These are phyloP conservation scores for Avicennia marina DNA, from an alignment of 257 asterid species.

Conservation along the genomic window DNA sequence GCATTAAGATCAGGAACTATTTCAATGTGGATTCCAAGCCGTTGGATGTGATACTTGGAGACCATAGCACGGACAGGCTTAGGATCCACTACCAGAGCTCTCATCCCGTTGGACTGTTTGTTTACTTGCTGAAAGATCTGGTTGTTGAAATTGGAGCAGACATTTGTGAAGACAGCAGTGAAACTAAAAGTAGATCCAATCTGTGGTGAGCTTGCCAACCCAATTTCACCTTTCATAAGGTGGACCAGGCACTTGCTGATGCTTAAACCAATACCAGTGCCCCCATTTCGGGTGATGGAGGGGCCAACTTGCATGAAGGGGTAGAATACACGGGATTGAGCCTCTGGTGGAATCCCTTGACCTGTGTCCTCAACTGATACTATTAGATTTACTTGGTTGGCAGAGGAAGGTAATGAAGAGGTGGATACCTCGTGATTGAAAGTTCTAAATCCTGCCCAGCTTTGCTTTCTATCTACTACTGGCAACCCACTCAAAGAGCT, in stretches of 20 bases:
- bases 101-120: slow-evolving; percentile 44
- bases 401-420: slow-evolving; percentile 26
- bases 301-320: slow-evolving; percentile 96
- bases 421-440: slow-evolving; percentile 47
- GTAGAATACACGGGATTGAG: slow-evolving; percentile 67
- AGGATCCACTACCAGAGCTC: slow-evolving; percentile 72
- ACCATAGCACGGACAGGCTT: slow-evolving; percentile 60
- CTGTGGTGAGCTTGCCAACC: slow-evolving; percentile 65
- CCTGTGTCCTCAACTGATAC: slow-evolving; percentile 96
- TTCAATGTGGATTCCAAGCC: slow-evolving; percentile 69
- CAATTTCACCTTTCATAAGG: slow-evolving; percentile 93
- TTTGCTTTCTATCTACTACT: slow-evolving; percentile 61
- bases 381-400: slow-evolving; percentile 54
- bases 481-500: slow-evolving; percentile 76
- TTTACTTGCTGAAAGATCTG: slow-evolving; percentile 29
- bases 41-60: slow-evolving; percentile 65
- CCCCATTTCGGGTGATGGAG: slow-evolving; percentile 86
- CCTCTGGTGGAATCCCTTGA: slow-evolving; percentile 72
- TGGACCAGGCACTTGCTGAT: slow-evolving; percentile 90
- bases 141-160: slow-evolving; percentile 28
- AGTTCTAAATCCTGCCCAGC: slow-evolving; percentile 60
- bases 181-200: slow-evolving; percentile 82
- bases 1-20: slow-evolving; percentile 38
- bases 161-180: slow-evolving; percentile 62
- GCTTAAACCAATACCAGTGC: slow-evolving; percentile 92